phyloP scores from a whole-genome alignment of 2,329 filamentous ascomycete species.

The Fusarium irregulare region DNA sequence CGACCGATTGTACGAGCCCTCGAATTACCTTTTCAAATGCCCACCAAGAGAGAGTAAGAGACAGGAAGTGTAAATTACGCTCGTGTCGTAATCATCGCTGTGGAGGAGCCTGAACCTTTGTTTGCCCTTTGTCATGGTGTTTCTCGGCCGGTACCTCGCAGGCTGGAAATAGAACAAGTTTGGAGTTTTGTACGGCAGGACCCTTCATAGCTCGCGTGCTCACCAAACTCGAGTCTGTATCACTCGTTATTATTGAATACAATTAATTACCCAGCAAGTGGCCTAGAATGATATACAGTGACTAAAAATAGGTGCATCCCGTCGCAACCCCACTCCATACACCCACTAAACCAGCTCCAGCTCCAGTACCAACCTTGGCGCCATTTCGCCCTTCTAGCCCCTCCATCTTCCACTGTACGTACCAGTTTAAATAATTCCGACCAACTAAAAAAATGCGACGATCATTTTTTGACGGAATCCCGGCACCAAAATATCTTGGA shows the following conservation, averaged over 20 bases:
- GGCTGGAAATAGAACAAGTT: neutral
- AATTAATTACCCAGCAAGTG: neutral
- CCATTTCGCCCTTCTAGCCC: too few relatives aligned
- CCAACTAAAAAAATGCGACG: neutral
- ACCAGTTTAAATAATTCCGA: neutral
- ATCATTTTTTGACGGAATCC: neutral
- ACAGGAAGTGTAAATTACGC: too few relatives aligned
- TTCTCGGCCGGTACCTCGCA: too few relatives aligned
- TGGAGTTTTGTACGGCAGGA: neutral
- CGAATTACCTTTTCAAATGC: too few relatives aligned
- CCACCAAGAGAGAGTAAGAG: too few relatives aligned
- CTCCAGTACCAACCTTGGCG: neutral
- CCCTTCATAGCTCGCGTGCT: neutral
- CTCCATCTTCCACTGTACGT: neutral
- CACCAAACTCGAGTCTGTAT: rapidly evolving
- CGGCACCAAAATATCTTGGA: neutral
- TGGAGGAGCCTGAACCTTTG: neutral
- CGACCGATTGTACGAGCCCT: neutral
- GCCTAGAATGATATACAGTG: neutral
- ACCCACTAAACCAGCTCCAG: neutral
- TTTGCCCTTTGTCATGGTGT: neutral
- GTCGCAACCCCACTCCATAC: neutral
- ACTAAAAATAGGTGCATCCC: neutral
- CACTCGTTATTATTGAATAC: neutral
- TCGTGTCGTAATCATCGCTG: neutral